A percentile compares a stretch with the other conserved stretches of the same genome.
Evolutionary conservation across 1,284 basidiomycete species (phyloP).

Genomic region (Naganishia liquefaciens): DNA sequence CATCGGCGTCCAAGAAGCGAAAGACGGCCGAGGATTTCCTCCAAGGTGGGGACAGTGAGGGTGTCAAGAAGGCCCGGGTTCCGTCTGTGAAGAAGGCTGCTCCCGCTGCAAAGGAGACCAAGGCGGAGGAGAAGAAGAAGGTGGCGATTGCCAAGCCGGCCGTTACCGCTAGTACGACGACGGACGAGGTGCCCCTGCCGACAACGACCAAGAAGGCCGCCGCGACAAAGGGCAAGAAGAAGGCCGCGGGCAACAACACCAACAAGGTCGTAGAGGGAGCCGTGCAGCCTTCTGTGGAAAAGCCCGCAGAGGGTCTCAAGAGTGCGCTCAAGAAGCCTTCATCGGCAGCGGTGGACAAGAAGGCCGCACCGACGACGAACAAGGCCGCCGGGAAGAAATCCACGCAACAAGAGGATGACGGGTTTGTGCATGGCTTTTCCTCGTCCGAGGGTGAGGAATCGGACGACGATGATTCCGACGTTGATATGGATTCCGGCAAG

Average conservation of each 20-base stretch:
- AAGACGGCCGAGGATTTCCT: slow-evolving; percentile 26
- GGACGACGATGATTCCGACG: slow-evolving; percentile 70
- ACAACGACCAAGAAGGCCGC: slow-evolving; percentile 9
- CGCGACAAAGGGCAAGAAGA: slow-evolving; percentile 34
- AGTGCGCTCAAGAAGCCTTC: slow-evolving; percentile 22
- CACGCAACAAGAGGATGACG: slow-evolving; percentile 52
- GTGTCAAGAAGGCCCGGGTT: slow-evolving; percentile 7
- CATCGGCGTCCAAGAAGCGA: slow-evolving; percentile 23
- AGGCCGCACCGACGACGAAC: slow-evolving; percentile 33
- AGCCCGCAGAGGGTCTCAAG: slow-evolving; percentile 30
- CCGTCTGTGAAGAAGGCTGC: slow-evolving; percentile 2
- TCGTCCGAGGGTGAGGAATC: slow-evolving; percentile 65
- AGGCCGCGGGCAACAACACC: slow-evolving; percentile 45
- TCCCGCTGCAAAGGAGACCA: slow-evolving; percentile 23
- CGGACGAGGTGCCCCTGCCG: slow-evolving; percentile 27
- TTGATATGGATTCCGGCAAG: slow-evolving; percentile 50
- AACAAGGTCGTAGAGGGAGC: slow-evolving; percentile 29
- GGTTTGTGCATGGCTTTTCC: slow-evolving; percentile 67
- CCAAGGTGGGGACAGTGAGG: slow-evolving; percentile 13
- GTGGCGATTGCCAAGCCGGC: slow-evolving; percentile 29
- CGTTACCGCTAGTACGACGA: slow-evolving; percentile 20
- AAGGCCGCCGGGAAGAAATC: slow-evolving; percentile 40
- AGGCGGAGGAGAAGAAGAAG: slow-evolving; percentile 28
- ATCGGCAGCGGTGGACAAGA: slow-evolving; percentile 22
- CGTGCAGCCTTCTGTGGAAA: slow-evolving; percentile 29